Base-by-base conservation (phyloP, 2,329 filamentous ascomycete genomes). In the Botryosphaeria dothidea region DNA sequence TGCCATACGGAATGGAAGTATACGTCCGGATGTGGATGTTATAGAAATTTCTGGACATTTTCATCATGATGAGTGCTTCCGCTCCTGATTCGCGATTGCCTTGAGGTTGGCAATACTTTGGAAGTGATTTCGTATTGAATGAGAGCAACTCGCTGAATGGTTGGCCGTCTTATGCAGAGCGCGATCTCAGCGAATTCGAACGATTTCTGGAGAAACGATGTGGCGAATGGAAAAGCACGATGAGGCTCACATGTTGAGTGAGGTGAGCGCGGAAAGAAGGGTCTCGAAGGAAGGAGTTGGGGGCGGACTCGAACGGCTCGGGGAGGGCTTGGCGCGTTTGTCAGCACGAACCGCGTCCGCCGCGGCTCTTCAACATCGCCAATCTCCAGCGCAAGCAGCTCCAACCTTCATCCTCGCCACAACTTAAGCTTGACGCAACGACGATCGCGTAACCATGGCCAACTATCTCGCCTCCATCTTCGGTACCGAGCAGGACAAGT, bases 381-480 rank as follows among this genome's bases (percentile, higher is more conserved):
- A 54, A 41, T 52, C 36, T 52, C 62, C 49, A 57, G 29, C 49
- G 36, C 34, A 27, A 34, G n/a, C 62, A 64, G 36, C 29, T 64
- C 36, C 49, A n/a, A 64, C 29, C 31, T 29, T 31, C 46, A 62
- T 62, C 34, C 60, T 63, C 45, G 38, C 43, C 60, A 41, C 46
- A n/a, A 52, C 19, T 41, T 21, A 29, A 27, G 5, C 29, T 19
- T 15, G 19, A 21, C 54, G 54, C 54, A 58, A 45, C 38, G 6
- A 41, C 54, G 31, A 29, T 62, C 46, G 17, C 43, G 52, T 52
- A 60, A 60, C n/a, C 29, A 97, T 97, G 93, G 93, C 93, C 76
- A 97, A 97, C 85, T 98, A 97, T 79, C 91, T 99, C 79, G 95
- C 95, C 75, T 97, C 93, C 78, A 99, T 99, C 83, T 99, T 99